A percentile compares a stretch with the other conserved stretches of the same genome.
phyloP scores from a whole-genome alignment of 805 yeast genomes.

The Sugiyamaella marilandica region DNA sequence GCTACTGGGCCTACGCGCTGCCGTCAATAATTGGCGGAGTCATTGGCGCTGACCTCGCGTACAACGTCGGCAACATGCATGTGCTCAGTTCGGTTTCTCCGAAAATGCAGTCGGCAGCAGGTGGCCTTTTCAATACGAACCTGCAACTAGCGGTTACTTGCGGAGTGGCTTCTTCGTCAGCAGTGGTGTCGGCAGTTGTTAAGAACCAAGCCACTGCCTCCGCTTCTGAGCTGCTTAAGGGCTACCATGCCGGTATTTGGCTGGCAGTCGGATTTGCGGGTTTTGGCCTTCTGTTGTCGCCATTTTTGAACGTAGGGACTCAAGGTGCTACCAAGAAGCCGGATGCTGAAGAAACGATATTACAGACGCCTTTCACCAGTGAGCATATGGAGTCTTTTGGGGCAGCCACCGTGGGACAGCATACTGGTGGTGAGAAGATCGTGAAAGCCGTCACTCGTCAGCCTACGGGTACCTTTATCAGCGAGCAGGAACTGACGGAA shows the following conservation, averaged over 20 bases:
- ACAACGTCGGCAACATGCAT: conserved; percentile 43
- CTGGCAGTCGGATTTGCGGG: conserved; percentile 37
- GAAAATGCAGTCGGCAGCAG: conserved; percentile 42
- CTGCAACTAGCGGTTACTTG: conserved; percentile 39
- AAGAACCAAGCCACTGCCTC: conserved; percentile 11
- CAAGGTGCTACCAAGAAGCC: conserved; percentile 13
- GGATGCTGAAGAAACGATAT: neutral
- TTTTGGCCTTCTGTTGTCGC: conserved; percentile 26
- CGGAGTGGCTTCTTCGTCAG: conserved; percentile 40
- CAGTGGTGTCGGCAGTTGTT: conserved; percentile 28
- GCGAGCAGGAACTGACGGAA: no score
- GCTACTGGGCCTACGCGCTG: conserved; percentile 45
- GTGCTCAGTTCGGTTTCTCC: conserved; percentile 40
- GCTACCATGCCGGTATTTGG: conserved; percentile 36
- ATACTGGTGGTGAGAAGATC: no score
- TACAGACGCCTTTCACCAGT: neutral
- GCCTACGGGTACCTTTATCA: no score
- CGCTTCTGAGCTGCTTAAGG: conserved; percentile 28
- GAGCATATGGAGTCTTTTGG: no score
- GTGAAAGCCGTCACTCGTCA: no score
- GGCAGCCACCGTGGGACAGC: no score
- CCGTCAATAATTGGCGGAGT: conserved; percentile 40
- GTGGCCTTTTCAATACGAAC: conserved; percentile 45
- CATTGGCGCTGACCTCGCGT: conserved; percentile 46
- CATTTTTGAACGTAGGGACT: conserved; percentile 35